Evolutionary conservation across 2,329 filamentous ascomycete species (phyloP).

Genomic region (Botryotinia narcissicola): DNA sequence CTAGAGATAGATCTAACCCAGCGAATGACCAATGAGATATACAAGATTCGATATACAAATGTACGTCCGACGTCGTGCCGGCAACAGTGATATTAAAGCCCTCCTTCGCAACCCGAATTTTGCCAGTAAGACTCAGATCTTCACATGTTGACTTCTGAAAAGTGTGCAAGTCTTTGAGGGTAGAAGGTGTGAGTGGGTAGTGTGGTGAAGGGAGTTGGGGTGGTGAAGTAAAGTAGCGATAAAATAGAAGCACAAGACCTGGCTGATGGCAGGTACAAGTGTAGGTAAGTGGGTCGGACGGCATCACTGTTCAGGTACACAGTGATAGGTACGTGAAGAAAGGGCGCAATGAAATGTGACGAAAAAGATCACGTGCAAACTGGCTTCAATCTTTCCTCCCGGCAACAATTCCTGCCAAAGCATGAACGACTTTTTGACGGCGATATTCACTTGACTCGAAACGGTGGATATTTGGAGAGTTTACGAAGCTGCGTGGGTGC

Average conservation of each 20-base stretch:
- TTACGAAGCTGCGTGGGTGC: background rate
- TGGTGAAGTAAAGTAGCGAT: constrained; percentile 36
- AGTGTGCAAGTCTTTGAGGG: constrained; percentile 22
- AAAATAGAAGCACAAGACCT: constrained; percentile 38
- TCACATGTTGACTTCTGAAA: constrained; percentile 31
- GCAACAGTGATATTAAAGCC: constrained; percentile 39
- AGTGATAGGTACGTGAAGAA: background rate
- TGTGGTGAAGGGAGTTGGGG: constrained; percentile 28
- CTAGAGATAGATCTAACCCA: constrained; percentile 26
- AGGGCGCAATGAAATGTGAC: background rate
- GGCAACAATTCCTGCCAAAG: background rate
- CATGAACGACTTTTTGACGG: background rate
- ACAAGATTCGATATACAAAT: constrained; percentile 34
- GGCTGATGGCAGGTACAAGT: constrained; percentile 33
- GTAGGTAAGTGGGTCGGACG: constrained; percentile 37
- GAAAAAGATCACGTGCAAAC: background rate
- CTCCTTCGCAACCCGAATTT: constrained; percentile 36
- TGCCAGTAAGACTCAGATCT: constrained; percentile 32
- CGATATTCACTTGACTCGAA: background rate
- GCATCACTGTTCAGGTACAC: constrained; percentile 7
- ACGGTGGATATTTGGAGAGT: fast-evolving
- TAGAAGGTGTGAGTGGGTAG: constrained; percentile 19
- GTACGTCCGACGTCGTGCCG: constrained; percentile 29
- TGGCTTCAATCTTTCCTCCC: background rate
- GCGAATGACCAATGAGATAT: constrained; percentile 36